phyloP scores from a whole-genome alignment of 2,329 filamentous ascomycete genomes.

The Domatiomyces catenatus region DNA sequence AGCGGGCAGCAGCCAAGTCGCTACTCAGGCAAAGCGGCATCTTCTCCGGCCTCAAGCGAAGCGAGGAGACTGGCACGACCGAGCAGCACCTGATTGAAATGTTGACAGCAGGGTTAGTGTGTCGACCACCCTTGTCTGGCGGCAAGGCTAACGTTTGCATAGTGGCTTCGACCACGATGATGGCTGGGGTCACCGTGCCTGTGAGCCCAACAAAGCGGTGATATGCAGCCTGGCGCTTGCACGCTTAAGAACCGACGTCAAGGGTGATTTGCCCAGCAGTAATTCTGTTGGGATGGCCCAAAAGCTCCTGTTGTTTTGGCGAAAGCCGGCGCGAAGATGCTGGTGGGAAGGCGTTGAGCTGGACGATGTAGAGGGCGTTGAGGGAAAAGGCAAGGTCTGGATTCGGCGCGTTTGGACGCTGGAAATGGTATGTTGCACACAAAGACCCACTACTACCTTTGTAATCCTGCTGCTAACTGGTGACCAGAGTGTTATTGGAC shows the following conservation, averaged over 20 bases:
- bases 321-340: constrained; percentile 86
- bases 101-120: constrained; percentile 82
- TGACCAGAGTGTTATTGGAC: constrained; percentile 61
- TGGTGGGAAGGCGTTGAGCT: constrained; percentile 99
- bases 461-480: background rate
- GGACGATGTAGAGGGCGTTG: constrained; percentile 72
- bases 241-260: constrained; percentile 79
- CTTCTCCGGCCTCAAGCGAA: constrained; percentile 86
- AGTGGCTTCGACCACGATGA: constrained; percentile 97
- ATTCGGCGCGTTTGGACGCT: constrained; percentile 96
- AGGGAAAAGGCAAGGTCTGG: constrained; percentile 92
- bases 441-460: background rate
- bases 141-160: constrained; percentile 7
- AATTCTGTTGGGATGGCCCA: constrained; percentile 93
- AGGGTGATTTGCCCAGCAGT: constrained; percentile 55
- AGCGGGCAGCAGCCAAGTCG: constrained; percentile 77
- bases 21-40: constrained; percentile 82
- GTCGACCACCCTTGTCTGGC: background rate
- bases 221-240: constrained; percentile 93
- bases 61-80: constrained; percentile 88
- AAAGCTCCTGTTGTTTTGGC: constrained; percentile 93
- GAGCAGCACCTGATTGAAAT: constrained; percentile 98
- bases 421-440: constrained; percentile 56
- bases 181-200: constrained; percentile 88
- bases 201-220: constrained; percentile 94